These are phyloP conservation scores for Sclerotinia subarctica DNA, from an alignment of 2,329 filamentous ascomycete species.

Conservation along the genomic window DNA sequence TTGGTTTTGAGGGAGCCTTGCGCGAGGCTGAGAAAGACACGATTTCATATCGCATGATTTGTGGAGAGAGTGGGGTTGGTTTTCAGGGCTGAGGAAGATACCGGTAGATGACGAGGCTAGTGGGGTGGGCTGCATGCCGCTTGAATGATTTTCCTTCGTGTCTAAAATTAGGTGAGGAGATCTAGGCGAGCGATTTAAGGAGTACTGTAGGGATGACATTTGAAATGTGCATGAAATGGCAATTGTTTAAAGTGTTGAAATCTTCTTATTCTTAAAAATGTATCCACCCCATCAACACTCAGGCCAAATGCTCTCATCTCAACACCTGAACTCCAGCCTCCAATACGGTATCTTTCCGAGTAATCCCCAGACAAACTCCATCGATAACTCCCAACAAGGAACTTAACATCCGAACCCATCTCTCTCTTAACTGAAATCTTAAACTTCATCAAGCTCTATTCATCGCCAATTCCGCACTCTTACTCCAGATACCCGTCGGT, in stretches of 20 bases:
- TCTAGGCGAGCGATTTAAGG: not conserved
- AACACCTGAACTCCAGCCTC: not conserved
- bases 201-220: not conserved
- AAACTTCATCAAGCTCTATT: conserved; percentile 17
- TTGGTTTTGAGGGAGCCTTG: conserved; percentile 1
- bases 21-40: conserved; percentile 21
- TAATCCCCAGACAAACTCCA: not conserved
- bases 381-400: not conserved
- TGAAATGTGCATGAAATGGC: not conserved
- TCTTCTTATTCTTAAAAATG: not conserved
- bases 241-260: not conserved
- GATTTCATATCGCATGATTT: conserved; percentile 15
- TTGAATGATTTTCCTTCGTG: not conserved
- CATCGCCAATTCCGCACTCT: conserved; percentile 37
- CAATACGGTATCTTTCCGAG: not conserved
- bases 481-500: conserved; percentile 36
- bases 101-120: conserved; percentile 8
- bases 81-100: not conserved
- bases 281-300: not conserved
- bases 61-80: not conserved
- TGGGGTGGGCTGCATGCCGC: conserved; percentile 14
- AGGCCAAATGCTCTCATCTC: not conserved
- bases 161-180: not conserved
- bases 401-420: not conserved
- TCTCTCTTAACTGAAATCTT: not conserved